Evolutionary conservation across 306 rosid genomes (phyloP).

Genomic region (Cucumis cinereus): DNA sequence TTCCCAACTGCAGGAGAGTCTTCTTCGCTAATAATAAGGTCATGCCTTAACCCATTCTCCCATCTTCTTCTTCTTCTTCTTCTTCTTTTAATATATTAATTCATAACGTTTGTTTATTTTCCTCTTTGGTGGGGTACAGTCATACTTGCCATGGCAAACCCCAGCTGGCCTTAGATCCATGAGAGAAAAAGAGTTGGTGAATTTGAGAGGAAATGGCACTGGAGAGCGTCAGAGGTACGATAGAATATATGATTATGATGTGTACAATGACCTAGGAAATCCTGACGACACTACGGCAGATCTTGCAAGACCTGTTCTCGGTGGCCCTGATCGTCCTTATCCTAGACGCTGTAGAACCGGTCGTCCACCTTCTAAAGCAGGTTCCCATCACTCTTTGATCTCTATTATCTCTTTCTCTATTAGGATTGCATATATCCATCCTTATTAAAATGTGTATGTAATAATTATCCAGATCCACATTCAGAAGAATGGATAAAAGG

Average conservation of each 20-base stretch:
- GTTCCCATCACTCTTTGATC: no score
- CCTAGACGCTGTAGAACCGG: slow-evolving; percentile 28
- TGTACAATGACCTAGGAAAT: slow-evolving; percentile 35
- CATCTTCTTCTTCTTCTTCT: no score
- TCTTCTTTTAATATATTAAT: no score
- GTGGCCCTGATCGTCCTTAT: slow-evolving; percentile 13
- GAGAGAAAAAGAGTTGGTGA: slow-evolving; percentile 28
- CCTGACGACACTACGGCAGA: slow-evolving; percentile 8
- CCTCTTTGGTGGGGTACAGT: slow-evolving; percentile 8
- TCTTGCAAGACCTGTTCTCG: slow-evolving; percentile 21
- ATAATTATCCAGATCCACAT: slow-evolving; percentile 8
- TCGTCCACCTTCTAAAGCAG: slow-evolving; percentile 8
- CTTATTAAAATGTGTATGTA: no score
- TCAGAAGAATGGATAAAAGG: slow-evolving; percentile 19
- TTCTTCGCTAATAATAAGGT: no score
- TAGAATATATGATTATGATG: slow-evolving; percentile 40
- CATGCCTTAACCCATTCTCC: no score
- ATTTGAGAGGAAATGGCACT: slow-evolving; percentile 28
- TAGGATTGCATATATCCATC: no score
- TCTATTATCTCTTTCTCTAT: no score
- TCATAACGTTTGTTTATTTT: no score
- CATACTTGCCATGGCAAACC: slow-evolving; percentile 33
- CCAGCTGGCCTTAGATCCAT: slow-evolving; percentile 26
- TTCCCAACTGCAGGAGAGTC: no score
- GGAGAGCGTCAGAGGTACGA: slow-evolving; percentile 27